phyloP scores from a whole-genome alignment of 768 basidiomycete species.

The Trametes cingulata region DNA sequence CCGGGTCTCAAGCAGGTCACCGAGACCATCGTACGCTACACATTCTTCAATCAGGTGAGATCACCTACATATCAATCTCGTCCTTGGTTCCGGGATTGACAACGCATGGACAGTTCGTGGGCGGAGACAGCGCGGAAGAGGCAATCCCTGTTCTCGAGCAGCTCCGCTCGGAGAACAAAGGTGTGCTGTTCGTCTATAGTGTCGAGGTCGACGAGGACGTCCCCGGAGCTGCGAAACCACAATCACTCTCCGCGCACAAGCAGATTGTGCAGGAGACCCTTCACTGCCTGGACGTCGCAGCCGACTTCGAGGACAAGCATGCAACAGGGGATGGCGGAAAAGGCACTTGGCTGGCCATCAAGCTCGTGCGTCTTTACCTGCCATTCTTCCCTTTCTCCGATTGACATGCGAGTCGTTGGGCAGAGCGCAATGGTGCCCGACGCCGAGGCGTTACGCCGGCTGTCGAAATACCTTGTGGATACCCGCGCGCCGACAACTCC shows the following conservation, averaged over 20 bases:
- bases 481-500: conserved; percentile 39
- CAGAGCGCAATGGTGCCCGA: conserved; percentile 73
- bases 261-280: conserved; percentile 76
- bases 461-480: conserved; percentile 59
- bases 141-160: conserved; percentile 62
- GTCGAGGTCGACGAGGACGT: conserved; percentile 79
- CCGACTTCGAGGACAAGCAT: conserved; percentile 68
- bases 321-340: conserved; percentile 37
- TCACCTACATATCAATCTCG: neutral
- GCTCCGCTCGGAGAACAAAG: conserved; percentile 72
- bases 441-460: conserved; percentile 55
- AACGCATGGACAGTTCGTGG: conserved; percentile 67
- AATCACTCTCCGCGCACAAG: conserved; percentile 47
- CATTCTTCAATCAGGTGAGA: conserved; percentile 83
- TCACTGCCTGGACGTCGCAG: conserved; percentile 73
- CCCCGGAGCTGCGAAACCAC: conserved; percentile 33
- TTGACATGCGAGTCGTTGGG: neutral
- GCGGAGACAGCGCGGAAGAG: conserved; percentile 77
- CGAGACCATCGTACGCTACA: conserved; percentile 68
- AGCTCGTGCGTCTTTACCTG: conserved; percentile 54
- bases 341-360: conserved; percentile 83
- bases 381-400: neutral
- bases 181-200: conserved; percentile 80
- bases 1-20: conserved; percentile 61
- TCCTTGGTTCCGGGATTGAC: neutral